phyloP scores from a whole-genome alignment of 2,329 filamentous ascomycete genomes.

The Lachnellula hyalina region DNA sequence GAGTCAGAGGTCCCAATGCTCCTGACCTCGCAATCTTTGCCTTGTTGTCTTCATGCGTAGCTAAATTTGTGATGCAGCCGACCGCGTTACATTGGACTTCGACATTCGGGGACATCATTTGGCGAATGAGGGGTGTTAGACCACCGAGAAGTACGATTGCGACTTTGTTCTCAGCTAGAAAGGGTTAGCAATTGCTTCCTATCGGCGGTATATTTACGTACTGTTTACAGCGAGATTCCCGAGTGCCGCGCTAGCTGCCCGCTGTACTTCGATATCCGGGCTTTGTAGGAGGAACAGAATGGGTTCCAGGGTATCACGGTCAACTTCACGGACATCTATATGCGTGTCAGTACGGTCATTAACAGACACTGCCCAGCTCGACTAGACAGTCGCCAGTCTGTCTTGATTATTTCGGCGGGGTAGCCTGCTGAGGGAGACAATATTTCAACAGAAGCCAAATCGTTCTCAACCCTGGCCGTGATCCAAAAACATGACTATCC shows the following conservation, averaged over 20 bases:
- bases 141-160: conserved; percentile 90
- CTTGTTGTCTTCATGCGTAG: conserved; percentile 98
- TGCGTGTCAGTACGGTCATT: conserved; percentile 14
- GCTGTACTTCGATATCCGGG: conserved; percentile 92
- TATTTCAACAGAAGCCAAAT: background rate
- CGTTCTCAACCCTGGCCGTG: background rate
- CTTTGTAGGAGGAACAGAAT: conserved; percentile 94
- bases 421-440: background rate
- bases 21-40: conserved; percentile 96
- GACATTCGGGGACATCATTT: conserved; percentile 97
- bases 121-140: conserved; percentile 83
- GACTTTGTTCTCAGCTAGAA: conserved; percentile 93
- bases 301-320: conserved; percentile 88
- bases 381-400: background rate
- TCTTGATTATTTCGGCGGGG: background rate
- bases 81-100: conserved; percentile 99
- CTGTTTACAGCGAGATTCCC: conserved; percentile 97
- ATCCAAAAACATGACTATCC: conserved; percentile 4
- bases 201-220: conserved; percentile 41
- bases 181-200: conserved; percentile 36
- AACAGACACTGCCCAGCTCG: background rate
- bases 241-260: conserved; percentile 90
- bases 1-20: conserved; percentile 82
- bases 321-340: conserved; percentile 91
- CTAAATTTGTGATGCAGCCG: conserved; percentile 96